These are phyloP conservation scores for Saccharomyces hybrid DNA, from an alignment of 1,139 yeast genomes.

Conservation along the genomic window DNA sequence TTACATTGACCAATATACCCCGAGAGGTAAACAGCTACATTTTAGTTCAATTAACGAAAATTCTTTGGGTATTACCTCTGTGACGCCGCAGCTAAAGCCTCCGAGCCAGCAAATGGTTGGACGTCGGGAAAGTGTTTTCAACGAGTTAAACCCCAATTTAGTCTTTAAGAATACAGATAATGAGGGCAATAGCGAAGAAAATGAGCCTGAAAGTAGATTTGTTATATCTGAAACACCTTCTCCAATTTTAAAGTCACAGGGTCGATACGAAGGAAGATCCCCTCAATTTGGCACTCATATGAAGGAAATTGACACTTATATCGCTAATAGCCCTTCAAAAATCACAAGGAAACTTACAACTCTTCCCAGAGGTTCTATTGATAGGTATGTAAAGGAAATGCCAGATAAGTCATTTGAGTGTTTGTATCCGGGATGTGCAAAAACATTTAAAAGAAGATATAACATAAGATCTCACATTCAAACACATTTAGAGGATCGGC, in stretches of 20 bases:
- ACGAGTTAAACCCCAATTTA: neutral
- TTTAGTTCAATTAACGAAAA: conserved; percentile 4
- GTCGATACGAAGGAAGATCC: conserved; percentile 22
- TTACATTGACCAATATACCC: conserved; percentile 21
- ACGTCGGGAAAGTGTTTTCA: neutral
- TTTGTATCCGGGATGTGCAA: conserved; percentile 70
- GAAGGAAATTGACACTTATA: neutral
- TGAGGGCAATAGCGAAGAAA: neutral
- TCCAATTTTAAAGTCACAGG: conserved; percentile 33
- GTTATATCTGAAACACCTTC: conserved; percentile 32
- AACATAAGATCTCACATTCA: conserved; percentile 96
- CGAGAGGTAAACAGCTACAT: neutral
- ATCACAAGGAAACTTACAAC: conserved; percentile 47
- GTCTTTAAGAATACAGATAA: neutral
- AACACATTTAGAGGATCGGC: conserved; percentile 91
- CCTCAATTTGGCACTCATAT: conserved; percentile 13
- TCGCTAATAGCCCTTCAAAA: conserved; percentile 24
- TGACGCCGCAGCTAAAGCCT: conserved; percentile 13
- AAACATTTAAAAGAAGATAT: conserved; percentile 78
- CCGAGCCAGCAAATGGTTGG: conserved; percentile 2
- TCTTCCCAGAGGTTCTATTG: conserved; percentile 84
- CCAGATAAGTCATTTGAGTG: conserved; percentile 60
- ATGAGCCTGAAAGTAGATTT: conserved; percentile 20
- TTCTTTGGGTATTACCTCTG: conserved; percentile 6
- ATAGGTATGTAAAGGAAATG: conserved; percentile 62